Evolutionary conservation across 768 basidiomycete genomes (phyloP).

Genomic region (Mycena maculata): DNA sequence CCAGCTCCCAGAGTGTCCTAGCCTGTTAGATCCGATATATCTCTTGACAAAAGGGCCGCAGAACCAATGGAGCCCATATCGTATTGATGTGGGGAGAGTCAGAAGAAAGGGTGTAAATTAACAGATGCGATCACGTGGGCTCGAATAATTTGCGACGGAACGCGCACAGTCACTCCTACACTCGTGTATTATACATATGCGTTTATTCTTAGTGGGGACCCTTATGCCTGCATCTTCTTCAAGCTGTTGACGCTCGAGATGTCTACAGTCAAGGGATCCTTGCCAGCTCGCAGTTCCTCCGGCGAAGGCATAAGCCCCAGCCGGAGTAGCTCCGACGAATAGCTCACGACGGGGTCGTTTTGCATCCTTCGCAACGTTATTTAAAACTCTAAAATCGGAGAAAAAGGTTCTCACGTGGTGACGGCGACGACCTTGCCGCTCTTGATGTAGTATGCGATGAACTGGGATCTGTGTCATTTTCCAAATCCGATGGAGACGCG

Average conservation of each 20-base stretch:
- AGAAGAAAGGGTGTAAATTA: too few species aligned
- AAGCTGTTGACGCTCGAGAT: constrained; percentile 41
- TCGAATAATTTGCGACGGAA: too few species aligned
- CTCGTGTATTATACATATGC: constrained; percentile 14
- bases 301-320: constrained; percentile 84
- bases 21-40: neutral
- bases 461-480: constrained; percentile 53
- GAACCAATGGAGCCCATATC: neutral
- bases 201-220: neutral
- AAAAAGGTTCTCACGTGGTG: constrained; percentile 57
- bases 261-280: constrained; percentile 45
- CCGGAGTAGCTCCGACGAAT: constrained; percentile 82
- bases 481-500: neutral
- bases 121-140: too few species aligned
- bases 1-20: neutral
- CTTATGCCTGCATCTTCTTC: constrained; percentile 36
- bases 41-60: neutral
- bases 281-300: constrained; percentile 78
- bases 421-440: constrained; percentile 73
- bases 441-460: constrained; percentile 84
- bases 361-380: constrained; percentile 67
- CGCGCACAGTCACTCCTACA: neutral
- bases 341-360: constrained; percentile 82
- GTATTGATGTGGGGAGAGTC: neutral
- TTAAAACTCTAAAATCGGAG: neutral